phyloP scores from a whole-genome alignment of 352 stramenopile genomes.

The Elongisporangium undulatum region DNA sequence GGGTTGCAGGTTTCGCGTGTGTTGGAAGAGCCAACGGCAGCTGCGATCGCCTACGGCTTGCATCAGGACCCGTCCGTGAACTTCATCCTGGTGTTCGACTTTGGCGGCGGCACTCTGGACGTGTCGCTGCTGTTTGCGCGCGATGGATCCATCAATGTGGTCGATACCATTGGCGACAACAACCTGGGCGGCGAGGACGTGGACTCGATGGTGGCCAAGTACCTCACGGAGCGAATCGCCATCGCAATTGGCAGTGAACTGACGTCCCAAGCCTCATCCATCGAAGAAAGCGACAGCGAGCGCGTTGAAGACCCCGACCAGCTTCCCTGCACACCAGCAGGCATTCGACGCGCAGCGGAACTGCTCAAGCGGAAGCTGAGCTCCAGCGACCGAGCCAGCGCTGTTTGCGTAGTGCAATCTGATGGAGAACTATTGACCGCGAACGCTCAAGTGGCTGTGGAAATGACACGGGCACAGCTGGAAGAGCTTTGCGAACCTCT shows the following conservation, averaged over 20 bases:
- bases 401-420: constrained; percentile 25
- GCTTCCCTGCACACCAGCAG: constrained; percentile 45
- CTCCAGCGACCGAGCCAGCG: constrained; percentile 12
- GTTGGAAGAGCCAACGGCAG: constrained; percentile 91
- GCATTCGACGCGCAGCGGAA: constrained; percentile 51
- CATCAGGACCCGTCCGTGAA: constrained; percentile 90
- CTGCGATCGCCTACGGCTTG: constrained; percentile 93
- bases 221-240: constrained; percentile 85
- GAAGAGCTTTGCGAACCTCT: constrained; percentile 39
- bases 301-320: constrained; percentile 11
- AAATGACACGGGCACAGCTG: constrained; percentile 39
- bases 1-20: constrained; percentile 48
- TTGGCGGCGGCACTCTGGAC: constrained; percentile 93
- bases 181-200: constrained; percentile 88
- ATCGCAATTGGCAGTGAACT: constrained; percentile 23
- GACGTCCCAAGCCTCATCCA: constrained; percentile 17
- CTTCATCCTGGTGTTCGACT: constrained; percentile 96
- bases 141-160: constrained; percentile 94
- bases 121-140: constrained; percentile 92
- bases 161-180: constrained; percentile 92
- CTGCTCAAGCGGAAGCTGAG: constrained; percentile 52
- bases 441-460: constrained; percentile 7
- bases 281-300: constrained; percentile 12
- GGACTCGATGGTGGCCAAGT: constrained; percentile 87
- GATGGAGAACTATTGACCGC: background rate